These are phyloP conservation scores for Viridothelium virens DNA, from an alignment of 495 filamentous ascomycete genomes.

Conservation along the genomic window DNA sequence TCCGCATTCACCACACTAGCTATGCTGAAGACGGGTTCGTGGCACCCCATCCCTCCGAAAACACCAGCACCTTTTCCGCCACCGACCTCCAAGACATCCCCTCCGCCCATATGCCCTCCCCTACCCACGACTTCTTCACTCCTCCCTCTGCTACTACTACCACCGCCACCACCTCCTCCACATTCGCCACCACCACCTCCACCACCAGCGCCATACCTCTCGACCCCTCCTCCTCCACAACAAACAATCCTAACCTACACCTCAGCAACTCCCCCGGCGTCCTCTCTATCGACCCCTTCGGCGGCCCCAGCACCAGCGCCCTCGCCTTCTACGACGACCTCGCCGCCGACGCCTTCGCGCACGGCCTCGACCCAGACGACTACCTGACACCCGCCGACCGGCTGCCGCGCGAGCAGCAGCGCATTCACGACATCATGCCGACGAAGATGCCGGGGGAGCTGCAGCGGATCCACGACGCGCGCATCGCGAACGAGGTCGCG, in stretches of 20 bases:
- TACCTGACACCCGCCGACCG: slow-evolving; percentile 4
- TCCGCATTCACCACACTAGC: not conserved
- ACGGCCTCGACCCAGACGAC: not conserved
- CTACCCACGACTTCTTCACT: not conserved
- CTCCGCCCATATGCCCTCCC: not conserved
- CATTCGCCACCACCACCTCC: no score
- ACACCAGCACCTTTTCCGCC: not conserved
- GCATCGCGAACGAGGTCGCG: not conserved
- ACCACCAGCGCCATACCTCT: no score
- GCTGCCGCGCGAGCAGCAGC: slow-evolving; percentile 15
- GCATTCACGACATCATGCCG: slow-evolving; percentile 17
- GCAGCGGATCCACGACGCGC: slow-evolving; percentile 1
- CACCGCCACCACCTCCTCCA: not conserved
- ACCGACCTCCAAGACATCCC: no score
- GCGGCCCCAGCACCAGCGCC: no score
- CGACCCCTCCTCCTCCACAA: no score
- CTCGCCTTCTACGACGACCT: no score
- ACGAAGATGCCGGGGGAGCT: slow-evolving; percentile 4
- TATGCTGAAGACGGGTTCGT: not conserved
- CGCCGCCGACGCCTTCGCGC: no score
- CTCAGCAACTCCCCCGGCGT: no score
- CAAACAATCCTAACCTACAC: no score
- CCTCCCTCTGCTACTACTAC: not conserved
- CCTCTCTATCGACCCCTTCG: no score
- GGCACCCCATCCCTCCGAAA: not conserved